Conservation (phyloP, 306 rosid species). For the Trifolium subterraneum region DNA sequence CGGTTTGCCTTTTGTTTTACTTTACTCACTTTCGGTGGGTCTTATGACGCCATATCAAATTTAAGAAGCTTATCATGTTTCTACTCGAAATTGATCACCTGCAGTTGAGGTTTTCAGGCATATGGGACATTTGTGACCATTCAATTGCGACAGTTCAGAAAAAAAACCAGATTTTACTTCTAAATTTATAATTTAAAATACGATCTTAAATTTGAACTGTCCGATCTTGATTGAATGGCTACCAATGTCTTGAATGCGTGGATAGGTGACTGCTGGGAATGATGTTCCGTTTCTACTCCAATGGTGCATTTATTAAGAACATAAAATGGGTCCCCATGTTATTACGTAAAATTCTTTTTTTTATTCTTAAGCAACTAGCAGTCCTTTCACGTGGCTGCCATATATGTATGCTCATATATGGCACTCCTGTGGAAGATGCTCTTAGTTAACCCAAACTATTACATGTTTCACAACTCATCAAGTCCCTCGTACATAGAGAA, state of each 20-base stretch:
- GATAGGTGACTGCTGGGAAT: too few species aligned
- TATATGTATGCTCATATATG: neutral
- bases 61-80: constrained; percentile 17
- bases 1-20: neutral
- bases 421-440: neutral
- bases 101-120: too few species aligned
- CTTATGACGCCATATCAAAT: neutral
- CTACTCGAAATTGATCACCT: neutral
- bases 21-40: constrained; percentile 9
- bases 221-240: too few species aligned
- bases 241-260: too few species aligned
- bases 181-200: too few species aligned
- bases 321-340: neutral
- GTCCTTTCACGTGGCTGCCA: neutral
- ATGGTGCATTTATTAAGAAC: neutral
- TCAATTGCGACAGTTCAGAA: too few species aligned
- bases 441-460: neutral
- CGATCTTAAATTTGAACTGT: too few species aligned
- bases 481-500: neutral
- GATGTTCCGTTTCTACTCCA: neutral
- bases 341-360: neutral
- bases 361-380: neutral
- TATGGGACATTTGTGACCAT: too few species aligned
- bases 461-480: constrained; percentile 2
- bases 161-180: too few species aligned